Evolutionary conservation across 805 yeast genomes (phyloP), one percentile per base, ranked within the genome.

Genomic region (Kodamaea nitidulidarum): DNA sequence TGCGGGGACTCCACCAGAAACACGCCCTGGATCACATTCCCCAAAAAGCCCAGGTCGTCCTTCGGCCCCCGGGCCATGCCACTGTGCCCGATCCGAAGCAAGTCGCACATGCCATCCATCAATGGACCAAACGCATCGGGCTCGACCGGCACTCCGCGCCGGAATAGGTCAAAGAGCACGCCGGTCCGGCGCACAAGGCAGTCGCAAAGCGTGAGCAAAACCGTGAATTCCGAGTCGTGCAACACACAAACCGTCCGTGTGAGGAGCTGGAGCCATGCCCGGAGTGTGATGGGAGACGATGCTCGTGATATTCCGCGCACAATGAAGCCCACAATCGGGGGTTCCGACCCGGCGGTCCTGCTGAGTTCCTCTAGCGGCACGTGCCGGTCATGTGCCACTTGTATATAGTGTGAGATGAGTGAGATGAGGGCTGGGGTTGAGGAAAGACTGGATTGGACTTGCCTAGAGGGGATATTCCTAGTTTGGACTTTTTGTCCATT

Each of bases 1-100:
- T 69, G 65, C 1, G 83, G 84, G 1, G 85, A 70, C 46, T 85
- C 95, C 10, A 80, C 76, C 40, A 77, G 82, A 52, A 85, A 83
- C 0, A 85, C 95, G 1, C 93, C 93, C 45, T 82, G 84, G 39
- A 85, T 83, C 16, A 80, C 83, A 39, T 75, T 73, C 0, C 82
- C 82, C 35, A 84, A 68, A 59, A 81, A 75, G 15, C 87, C 76
- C 16, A 73, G 56, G 3, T 28, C 40, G 2, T 46, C 34, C 11
- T 30, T 30, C 14, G 29, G 29, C 4, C 38, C 39, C 14, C 34
- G 45, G 10, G 59, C 30, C 42, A 79, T 52, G 45, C 71, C 76
- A 21, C 77, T 71, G 53, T 84, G 87, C 7, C 84, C 71, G 1
- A 73, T 62, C 2, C 73, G 68, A 26, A 88, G 54, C 8, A 88